Conservation (phyloP, 768 basidiomycete species). For the Trametopsis cervina region DNA sequence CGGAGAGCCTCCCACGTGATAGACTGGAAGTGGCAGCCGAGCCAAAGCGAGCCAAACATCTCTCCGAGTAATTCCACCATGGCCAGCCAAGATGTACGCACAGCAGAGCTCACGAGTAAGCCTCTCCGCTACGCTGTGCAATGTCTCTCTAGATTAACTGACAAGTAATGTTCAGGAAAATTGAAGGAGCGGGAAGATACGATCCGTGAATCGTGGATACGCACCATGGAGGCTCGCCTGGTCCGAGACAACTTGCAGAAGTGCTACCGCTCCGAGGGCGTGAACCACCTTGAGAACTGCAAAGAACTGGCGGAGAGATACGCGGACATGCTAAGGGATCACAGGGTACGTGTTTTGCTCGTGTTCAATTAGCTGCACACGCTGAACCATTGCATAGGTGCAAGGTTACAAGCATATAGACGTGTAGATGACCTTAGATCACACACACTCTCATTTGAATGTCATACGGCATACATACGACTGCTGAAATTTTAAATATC, state of each 20-base stretch:
- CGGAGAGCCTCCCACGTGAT: too few species aligned
- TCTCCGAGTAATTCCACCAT: constrained; percentile 25
- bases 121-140: neutral
- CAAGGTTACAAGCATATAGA: constrained; percentile 83
- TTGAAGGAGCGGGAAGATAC: constrained; percentile 63
- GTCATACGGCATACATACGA: neutral
- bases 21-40: neutral
- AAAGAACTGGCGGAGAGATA: constrained; percentile 83
- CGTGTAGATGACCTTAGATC: too few species aligned
- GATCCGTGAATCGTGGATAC: constrained; percentile 90
- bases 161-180: constrained; percentile 37
- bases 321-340: constrained; percentile 66
- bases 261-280: constrained; percentile 86
- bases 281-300: constrained; percentile 88
- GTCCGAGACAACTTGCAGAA: constrained; percentile 84
- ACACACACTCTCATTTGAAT: too few species aligned
- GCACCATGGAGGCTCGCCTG: constrained; percentile 86
- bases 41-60: neutral
- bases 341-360: constrained; percentile 52
- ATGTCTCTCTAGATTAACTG: neutral
- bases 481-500: neutral
- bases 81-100: constrained; percentile 34
- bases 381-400: constrained; percentile 44
- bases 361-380: neutral
- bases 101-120: constrained; percentile 46